Evolutionary conservation across 1,284 basidiomycete genomes (phyloP).

Genomic region (Tilletia horrida): DNA sequence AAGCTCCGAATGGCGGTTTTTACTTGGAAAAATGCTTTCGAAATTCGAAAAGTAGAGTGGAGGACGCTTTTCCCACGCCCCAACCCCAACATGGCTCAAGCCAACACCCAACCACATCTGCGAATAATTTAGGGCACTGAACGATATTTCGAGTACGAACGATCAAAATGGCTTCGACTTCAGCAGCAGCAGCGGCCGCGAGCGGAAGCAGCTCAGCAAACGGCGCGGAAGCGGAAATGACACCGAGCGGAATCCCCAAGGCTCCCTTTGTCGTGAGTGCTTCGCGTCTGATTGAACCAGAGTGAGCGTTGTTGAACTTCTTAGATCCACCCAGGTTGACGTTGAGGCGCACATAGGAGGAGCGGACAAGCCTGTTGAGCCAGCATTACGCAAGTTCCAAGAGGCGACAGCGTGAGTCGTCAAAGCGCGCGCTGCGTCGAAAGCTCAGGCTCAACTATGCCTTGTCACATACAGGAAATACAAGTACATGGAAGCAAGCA

Average conservation of each 20-base stretch:
- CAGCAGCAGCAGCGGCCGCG: constrained; percentile 12
- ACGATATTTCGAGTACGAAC: too few relatives aligned
- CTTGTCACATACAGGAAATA: constrained; percentile 71
- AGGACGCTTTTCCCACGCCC: too few relatives aligned
- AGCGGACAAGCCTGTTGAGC: constrained; percentile 73
- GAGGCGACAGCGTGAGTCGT: constrained; percentile 79
- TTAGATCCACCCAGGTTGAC: constrained; percentile 62
- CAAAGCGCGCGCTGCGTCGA: background rate
- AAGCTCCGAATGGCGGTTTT: too few relatives aligned
- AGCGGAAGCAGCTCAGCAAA: background rate
- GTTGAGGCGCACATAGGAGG: constrained; percentile 83
- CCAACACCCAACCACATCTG: too few relatives aligned
- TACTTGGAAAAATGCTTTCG: too few relatives aligned
- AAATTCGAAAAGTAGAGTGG: too few relatives aligned
- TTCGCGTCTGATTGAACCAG: background rate
- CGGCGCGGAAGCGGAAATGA: background rate
- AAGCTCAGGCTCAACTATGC: background rate
- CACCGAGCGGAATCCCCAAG: constrained; percentile 79
- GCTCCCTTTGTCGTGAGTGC: constrained; percentile 85
- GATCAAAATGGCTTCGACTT: background rate
- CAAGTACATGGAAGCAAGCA: constrained; percentile 90
- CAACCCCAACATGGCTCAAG: too few relatives aligned
- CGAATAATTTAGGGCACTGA: too few relatives aligned
- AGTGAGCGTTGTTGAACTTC: background rate
- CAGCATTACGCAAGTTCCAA: constrained; percentile 76